These are phyloP conservation scores for Neostapfia colusana DNA, from an alignment of 176 grass and related monocot genomes.

Conservation along the genomic window DNA sequence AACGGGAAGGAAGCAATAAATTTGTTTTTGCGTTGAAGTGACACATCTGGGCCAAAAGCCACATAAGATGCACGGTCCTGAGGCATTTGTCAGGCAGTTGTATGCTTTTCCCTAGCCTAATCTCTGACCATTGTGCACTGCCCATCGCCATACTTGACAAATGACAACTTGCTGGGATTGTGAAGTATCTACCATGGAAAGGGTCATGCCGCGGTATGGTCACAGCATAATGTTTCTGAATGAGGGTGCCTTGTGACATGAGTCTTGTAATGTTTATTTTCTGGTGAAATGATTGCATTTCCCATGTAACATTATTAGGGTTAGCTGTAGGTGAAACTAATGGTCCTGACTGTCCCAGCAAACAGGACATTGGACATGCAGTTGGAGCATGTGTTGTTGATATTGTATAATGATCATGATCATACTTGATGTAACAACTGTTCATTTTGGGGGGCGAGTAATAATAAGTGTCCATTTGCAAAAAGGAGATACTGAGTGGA, in stretches of 20 bases:
- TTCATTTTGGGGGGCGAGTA: conserved; percentile 25
- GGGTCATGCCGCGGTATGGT: background rate
- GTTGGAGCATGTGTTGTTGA: conserved; percentile 33
- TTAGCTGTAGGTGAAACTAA: conserved; percentile 51
- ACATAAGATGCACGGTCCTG: background rate
- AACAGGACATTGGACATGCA: conserved; percentile 37
- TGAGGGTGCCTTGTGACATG: conserved; percentile 18
- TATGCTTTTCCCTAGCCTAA: background rate
- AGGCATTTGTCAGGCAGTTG: background rate
- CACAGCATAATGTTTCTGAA: background rate
- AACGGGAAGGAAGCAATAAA: conserved; percentile 50
- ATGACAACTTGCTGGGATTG: conserved; percentile 5
- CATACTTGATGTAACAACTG: conserved; percentile 38
- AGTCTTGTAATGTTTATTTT: conserved; percentile 38
- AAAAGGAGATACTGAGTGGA: background rate
- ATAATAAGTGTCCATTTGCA: conserved; percentile 37
- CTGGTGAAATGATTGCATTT: conserved; percentile 21
- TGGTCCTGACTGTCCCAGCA: conserved; percentile 30
- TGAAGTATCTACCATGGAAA: conserved; percentile 30
- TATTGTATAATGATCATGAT: conserved; percentile 42
- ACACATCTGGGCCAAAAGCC: background rate
- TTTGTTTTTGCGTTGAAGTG: conserved; percentile 33
- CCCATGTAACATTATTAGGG: conserved; percentile 52
- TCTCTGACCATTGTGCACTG: conserved; percentile 9
- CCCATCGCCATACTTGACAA: background rate